Evolutionary conservation across 441 rosid species (phyloP).

Genomic region (Flueggea neowawraea): DNA sequence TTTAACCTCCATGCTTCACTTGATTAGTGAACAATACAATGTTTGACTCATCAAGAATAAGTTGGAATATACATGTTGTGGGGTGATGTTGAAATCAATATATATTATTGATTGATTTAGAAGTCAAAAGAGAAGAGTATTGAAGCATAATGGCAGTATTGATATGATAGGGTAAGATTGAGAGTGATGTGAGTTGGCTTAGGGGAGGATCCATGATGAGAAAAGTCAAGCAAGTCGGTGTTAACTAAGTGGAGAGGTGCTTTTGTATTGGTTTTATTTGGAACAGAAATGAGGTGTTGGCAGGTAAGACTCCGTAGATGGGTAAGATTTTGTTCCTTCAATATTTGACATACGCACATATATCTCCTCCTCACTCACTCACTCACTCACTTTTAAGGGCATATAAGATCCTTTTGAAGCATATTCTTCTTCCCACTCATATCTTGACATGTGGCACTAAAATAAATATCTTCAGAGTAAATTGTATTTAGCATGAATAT

Average conservation of each 20-base stretch:
- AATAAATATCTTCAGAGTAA: too few relatives aligned
- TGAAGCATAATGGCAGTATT: too few relatives aligned
- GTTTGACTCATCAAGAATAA: too few relatives aligned
- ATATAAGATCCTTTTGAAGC: background rate
- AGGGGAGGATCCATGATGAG: too few relatives aligned
- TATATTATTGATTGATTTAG: background rate
- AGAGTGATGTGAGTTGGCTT: too few relatives aligned
- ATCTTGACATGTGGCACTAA: background rate
- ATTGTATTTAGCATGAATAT: too few relatives aligned
- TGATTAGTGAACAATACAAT: too few relatives aligned
- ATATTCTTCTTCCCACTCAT: background rate
- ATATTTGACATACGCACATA: background rate
- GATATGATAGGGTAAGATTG: too few relatives aligned
- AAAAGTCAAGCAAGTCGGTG: background rate
- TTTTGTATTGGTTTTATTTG: background rate
- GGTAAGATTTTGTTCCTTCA: background rate
- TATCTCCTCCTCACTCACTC: too few relatives aligned
- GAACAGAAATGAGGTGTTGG: background rate
- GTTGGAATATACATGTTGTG: too few relatives aligned
- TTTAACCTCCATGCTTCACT: too few relatives aligned
- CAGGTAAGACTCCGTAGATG: background rate
- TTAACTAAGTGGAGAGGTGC: background rate
- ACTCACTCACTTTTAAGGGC: background rate
- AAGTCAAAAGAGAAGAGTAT: conserved; percentile 1
- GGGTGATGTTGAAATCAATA: background rate